Evolutionary conservation across 345 rosid species (phyloP).

Genomic region (Populus tremula): DNA sequence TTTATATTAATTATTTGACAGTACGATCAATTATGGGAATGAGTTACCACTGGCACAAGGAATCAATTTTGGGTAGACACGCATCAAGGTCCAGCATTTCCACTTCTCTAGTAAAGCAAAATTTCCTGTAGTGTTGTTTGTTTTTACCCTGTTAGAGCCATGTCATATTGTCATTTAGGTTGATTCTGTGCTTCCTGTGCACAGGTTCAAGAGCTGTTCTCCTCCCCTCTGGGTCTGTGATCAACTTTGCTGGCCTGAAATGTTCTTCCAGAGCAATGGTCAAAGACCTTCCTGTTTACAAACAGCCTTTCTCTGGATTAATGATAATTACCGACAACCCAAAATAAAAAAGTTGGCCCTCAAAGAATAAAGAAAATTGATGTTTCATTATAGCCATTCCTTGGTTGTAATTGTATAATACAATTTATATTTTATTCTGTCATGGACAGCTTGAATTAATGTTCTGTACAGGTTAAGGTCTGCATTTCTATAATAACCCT

Average conservation of each 20-base stretch:
- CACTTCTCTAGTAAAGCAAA: background rate
- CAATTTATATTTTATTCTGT: background rate
- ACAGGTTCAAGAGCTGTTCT: slow-evolving; percentile 10
- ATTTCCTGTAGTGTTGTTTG: background rate
- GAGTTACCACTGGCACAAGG: slow-evolving; percentile 98
- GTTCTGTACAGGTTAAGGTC: background rate
- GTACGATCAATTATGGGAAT: slow-evolving; percentile 87
- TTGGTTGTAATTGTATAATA: background rate
- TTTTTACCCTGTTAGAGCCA: background rate
- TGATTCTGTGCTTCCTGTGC: background rate
- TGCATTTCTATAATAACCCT: background rate
- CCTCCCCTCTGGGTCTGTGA: background rate
- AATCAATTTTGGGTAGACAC: slow-evolving; percentile 72
- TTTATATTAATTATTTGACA: slow-evolving; percentile 28
- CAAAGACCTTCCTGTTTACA: background rate
- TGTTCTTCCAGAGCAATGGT: background rate
- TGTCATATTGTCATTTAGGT: background rate
- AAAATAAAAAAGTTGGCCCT: background rate
- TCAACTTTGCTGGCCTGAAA: background rate
- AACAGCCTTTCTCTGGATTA: background rate
- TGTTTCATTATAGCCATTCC: background rate
- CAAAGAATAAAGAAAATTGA: background rate
- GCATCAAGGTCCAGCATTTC: slow-evolving; percentile 2
- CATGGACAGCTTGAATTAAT: background rate
- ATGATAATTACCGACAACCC: background rate